phyloP scores from a whole-genome alignment of 2,329 filamentous ascomycete species.

The Venturia asperata region DNA sequence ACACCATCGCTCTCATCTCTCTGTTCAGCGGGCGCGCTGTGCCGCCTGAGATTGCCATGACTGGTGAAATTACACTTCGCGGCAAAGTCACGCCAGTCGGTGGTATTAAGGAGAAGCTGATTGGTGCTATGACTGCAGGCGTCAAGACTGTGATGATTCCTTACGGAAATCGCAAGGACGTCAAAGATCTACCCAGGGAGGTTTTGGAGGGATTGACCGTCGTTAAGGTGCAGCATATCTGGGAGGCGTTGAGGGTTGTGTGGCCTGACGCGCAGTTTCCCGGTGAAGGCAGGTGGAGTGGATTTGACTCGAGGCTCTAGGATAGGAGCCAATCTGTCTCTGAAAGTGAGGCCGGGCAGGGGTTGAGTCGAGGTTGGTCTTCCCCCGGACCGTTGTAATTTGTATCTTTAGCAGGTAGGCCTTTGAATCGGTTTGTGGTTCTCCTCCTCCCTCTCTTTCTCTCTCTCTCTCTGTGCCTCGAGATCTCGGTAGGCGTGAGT shows the following conservation, averaged over 20 bases:
- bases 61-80: constrained; percentile 68
- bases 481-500: too few relatives aligned
- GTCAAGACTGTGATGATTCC: constrained; percentile 92
- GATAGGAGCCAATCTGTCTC: too few relatives aligned
- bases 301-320: constrained; percentile 53
- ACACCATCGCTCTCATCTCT: constrained; percentile 87
- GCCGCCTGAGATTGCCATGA: constrained; percentile 92
- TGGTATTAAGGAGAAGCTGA: constrained; percentile 97
- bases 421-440: too few relatives aligned
- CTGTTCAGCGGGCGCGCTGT: constrained; percentile 81
- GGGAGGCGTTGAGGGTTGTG: constrained; percentile 83
- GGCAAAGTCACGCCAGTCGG: constrained; percentile 90
- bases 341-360: too few relatives aligned
- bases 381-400: too few relatives aligned
- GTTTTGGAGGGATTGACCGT: constrained; percentile 83
- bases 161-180: constrained; percentile 83
- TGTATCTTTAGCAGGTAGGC: too few relatives aligned
- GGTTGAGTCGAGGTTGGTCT: too few relatives aligned
- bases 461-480: too few relatives aligned
- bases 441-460: too few relatives aligned
- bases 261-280: constrained; percentile 91
- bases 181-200: constrained; percentile 81
- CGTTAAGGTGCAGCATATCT: constrained; percentile 86
- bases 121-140: constrained; percentile 84
- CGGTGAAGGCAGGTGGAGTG: constrained; percentile 59